Evolutionary conservation across 768 basidiomycete species (phyloP).

Genomic region (Rhizopogon sp.): DNA sequence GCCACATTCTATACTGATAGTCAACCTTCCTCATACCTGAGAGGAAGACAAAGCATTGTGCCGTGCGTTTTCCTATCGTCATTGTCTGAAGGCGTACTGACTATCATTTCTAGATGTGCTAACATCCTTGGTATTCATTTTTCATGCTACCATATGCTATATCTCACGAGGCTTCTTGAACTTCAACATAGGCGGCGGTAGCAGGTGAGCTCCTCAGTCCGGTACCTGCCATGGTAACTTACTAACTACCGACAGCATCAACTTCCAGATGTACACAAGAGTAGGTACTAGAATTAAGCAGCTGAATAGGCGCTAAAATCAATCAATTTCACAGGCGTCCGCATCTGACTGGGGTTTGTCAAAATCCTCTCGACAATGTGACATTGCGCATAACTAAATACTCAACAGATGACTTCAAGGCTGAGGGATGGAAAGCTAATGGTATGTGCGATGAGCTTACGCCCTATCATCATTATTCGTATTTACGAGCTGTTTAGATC

Average conservation of each 20-base stretch:
- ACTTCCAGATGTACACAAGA: constrained; percentile 76
- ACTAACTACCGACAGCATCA: constrained; percentile 43
- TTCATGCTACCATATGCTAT: neutral
- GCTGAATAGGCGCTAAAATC: neutral
- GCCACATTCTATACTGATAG: constrained; percentile 70
- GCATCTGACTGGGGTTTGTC: constrained; percentile 64
- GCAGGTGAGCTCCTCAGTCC: constrained; percentile 36
- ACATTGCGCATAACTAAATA: neutral
- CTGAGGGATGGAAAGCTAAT: constrained; percentile 61
- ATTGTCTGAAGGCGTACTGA: neutral
- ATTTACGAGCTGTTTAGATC: constrained; percentile 34
- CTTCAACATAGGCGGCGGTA: constrained; percentile 40
- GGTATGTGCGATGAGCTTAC: constrained; percentile 28
- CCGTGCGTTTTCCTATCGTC: constrained; percentile 39
- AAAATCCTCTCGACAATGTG: neutral
- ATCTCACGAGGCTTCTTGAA: neutral
- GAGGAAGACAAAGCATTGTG: constrained; percentile 62
- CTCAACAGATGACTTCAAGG: constrained; percentile 65
- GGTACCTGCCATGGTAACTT: neutral
- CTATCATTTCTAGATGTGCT: constrained; percentile 42
- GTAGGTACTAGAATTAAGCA: constrained; percentile 23
- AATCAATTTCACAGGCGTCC: constrained; percentile 41
- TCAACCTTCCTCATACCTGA: constrained; percentile 48
- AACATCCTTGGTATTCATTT: constrained; percentile 48
- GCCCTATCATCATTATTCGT: neutral